Evolutionary conservation across 202 grass and related monocot species (phyloP).

Genomic region (Brachypodium distachyon): DNA sequence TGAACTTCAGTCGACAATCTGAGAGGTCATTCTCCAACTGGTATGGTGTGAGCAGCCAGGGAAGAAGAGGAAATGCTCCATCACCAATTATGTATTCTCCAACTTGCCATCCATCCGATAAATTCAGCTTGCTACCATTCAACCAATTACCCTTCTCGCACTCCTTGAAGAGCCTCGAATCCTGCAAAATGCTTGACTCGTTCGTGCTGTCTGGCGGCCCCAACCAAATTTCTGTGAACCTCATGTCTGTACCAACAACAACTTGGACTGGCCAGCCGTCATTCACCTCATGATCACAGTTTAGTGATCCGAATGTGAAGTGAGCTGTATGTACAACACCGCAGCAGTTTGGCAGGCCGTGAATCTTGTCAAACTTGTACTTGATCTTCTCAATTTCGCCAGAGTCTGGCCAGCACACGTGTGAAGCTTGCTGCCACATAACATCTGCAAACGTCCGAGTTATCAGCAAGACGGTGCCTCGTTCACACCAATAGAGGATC

Average conservation of each 20-base stretch:
- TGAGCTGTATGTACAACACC: conserved; percentile 57
- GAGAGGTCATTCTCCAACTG: conserved; percentile 31
- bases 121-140: conserved; percentile 26
- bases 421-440: conserved; percentile 50
- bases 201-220: conserved; percentile 72
- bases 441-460: conserved; percentile 70
- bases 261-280: conserved; percentile 55
- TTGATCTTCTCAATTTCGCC: conserved; percentile 49
- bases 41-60: conserved; percentile 65
- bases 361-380: conserved; percentile 47
- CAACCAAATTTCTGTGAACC: conserved; percentile 49
- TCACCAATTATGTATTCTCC: too few species aligned
- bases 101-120: too few species aligned
- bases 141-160: conserved; percentile 51
- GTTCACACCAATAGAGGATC: conserved; percentile 55
- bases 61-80: conserved; percentile 46
- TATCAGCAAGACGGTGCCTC: conserved; percentile 68
- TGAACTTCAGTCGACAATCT: neutral
- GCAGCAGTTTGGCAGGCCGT: conserved; percentile 53
- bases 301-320: conserved; percentile 38
- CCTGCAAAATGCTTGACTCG: conserved; percentile 42
- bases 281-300: conserved; percentile 50
- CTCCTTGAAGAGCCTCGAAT: conserved; percentile 50
- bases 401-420: conserved; percentile 49
- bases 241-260: conserved; percentile 38